phyloP scores from a whole-genome alignment of 768 basidiomycete species.

The Kwoniella mangroviensis region DNA sequence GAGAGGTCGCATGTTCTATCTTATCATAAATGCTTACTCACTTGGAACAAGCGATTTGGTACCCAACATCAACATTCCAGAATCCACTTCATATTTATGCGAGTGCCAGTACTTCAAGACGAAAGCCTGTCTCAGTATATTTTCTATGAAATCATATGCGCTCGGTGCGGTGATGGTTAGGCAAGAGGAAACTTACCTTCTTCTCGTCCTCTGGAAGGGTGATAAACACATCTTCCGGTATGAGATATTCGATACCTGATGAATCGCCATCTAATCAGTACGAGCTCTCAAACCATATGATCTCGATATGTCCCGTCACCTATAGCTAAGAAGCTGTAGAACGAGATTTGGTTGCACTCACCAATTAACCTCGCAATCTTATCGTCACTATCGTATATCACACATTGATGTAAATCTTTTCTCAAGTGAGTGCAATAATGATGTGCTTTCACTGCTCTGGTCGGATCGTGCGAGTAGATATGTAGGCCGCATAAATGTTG shows the following conservation, averaged over 20 bases:
- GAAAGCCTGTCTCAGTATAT: neutral
- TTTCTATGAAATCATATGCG: no score
- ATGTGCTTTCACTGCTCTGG: conserved; percentile 61
- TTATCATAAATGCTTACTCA: conserved; percentile 18
- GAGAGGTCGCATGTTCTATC: neutral
- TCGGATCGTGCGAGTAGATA: conserved; percentile 45
- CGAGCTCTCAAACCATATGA: neutral
- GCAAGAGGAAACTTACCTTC: conserved; percentile 33
- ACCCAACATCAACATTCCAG: conserved; percentile 49
- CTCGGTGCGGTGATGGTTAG: neutral
- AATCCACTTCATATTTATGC: conserved; percentile 59
- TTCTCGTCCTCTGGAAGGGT: conserved; percentile 62
- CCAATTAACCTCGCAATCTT: conserved; percentile 63
- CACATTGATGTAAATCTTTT: conserved; percentile 61
- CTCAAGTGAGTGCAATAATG: conserved; percentile 61
- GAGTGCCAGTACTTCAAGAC: conserved; percentile 62
- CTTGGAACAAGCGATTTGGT: conserved; percentile 50
- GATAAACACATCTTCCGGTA: conserved; percentile 61
- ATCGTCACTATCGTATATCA: conserved; percentile 62
- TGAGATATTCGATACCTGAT: conserved; percentile 63
- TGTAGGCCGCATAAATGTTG: conserved; percentile 54
- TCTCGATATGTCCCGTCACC: neutral
- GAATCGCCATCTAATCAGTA: neutral
- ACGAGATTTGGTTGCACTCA: conserved; percentile 14
- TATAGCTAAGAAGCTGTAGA: neutral